Evolutionary conservation across 1,284 basidiomycete genomes (phyloP).

Genomic region (Rhodotorula glutinis): DNA sequence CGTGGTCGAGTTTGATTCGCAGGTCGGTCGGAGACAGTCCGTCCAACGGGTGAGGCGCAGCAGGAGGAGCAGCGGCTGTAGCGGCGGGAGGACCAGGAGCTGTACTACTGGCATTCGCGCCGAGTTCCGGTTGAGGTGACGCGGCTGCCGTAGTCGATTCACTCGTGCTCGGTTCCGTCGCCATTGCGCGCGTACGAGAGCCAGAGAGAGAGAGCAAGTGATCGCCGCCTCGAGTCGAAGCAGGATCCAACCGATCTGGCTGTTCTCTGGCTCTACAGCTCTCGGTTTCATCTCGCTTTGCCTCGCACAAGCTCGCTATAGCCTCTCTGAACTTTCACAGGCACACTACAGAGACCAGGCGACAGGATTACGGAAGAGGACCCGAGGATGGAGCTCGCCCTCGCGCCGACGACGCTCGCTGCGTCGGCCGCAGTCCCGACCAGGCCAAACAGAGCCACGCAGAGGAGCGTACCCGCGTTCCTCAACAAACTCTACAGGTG

Average conservation of each 20-base stretch:
- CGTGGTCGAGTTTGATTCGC: slow-evolving; percentile 35
- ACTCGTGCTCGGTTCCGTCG: slow-evolving; percentile 2
- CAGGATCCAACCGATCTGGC: no score
- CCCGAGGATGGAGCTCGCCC: slow-evolving; percentile 15
- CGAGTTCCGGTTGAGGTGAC: not conserved
- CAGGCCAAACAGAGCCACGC: slow-evolving; percentile 36
- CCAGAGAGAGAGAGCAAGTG: no score
- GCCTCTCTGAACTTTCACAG: no score
- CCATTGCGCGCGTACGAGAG: not conserved
- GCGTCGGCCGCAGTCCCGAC: not conserved
- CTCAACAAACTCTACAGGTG: slow-evolving; percentile 89
- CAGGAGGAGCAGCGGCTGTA: not conserved
- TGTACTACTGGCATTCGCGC: not conserved
- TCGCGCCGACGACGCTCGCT: not conserved
- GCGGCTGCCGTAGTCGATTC: slow-evolving; percentile 1
- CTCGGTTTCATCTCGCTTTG: no score
- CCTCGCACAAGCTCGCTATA: no score
- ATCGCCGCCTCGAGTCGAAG: no score
- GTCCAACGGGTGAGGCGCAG: slow-evolving; percentile 18
- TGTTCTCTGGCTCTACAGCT: no score
- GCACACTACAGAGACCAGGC: no score
- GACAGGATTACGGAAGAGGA: no score
- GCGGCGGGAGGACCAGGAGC: not conserved
- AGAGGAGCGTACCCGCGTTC: slow-evolving; percentile 66
- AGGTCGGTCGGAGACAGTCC: slow-evolving; percentile 34